Conservation (phyloP, 2,329 filamentous ascomycete genomes). For the Pseudogymnoascus sp. region DNA sequence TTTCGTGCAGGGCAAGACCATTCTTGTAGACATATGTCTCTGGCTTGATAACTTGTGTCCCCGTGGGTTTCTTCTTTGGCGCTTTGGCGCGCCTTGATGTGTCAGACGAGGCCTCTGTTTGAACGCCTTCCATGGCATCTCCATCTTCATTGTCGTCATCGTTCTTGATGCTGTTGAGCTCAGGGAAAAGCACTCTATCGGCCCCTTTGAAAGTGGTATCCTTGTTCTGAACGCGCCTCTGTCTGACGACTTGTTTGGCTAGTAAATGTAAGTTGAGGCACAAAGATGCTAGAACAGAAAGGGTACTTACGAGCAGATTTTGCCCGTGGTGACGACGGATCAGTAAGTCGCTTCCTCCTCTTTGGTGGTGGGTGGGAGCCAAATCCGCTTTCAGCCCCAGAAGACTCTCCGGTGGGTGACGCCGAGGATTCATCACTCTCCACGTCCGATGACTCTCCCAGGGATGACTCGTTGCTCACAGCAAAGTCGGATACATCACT, state of each 20-base stretch:
- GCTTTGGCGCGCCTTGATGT: background rate
- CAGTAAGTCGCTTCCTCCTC: background rate
- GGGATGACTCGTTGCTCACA: background rate
- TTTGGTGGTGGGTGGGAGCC: background rate
- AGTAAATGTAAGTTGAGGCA: background rate
- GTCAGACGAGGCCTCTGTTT: background rate
- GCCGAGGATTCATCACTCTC: background rate
- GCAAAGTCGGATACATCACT: constrained; percentile 1
- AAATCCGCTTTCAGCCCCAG: background rate
- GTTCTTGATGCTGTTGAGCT: background rate
- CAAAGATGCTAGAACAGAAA: background rate
- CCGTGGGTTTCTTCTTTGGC: background rate
- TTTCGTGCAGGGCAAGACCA: constrained; percentile 13
- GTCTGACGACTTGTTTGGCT: background rate
- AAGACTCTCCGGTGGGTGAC: background rate
- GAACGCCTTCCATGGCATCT: background rate
- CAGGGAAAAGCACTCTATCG: background rate
- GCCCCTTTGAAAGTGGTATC: background rate
- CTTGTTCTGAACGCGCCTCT: background rate
- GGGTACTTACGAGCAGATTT: background rate
- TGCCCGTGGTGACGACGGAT: background rate
- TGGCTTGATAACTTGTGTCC: background rate
- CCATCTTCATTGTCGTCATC: background rate
- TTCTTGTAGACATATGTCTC: constrained; percentile 11
- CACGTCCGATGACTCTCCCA: background rate